Conservation (phyloP, 202 grass and related monocot species). For the Dendrocalamus latiflorus region DNA sequence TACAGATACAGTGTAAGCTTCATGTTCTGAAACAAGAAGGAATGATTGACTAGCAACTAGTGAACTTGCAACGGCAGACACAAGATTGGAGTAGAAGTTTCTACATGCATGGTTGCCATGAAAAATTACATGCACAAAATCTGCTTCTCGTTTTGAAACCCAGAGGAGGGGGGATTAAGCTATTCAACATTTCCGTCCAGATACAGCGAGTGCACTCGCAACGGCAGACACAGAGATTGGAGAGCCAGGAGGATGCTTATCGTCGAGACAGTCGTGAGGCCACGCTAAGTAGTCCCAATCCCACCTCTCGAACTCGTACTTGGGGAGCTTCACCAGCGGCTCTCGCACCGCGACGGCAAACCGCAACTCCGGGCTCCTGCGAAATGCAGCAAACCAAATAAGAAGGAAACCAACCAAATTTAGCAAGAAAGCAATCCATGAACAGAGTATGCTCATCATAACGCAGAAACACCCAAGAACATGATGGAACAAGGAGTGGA, state of each 20-base stretch:
- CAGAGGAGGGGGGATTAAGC: background rate
- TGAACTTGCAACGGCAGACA: too few relatives aligned
- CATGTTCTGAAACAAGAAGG: too few relatives aligned
- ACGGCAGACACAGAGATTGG: background rate
- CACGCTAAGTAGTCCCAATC: slow-evolving; percentile 62
- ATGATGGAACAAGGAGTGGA: background rate
- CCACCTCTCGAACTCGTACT: slow-evolving; percentile 59
- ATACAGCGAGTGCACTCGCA: background rate
- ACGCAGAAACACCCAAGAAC: background rate
- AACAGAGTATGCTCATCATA: background rate
- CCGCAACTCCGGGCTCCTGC: slow-evolving; percentile 26
- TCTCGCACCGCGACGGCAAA: slow-evolving; percentile 51
- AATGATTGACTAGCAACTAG: too few relatives aligned
- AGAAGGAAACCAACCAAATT: background rate
- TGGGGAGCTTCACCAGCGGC: slow-evolving; percentile 64
- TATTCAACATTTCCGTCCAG: slow-evolving; percentile 12
- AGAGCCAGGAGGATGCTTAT: background rate
- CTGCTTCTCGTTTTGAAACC: too few relatives aligned
- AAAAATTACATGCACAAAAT: too few relatives aligned
- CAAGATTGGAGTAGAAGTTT: too few relatives aligned
- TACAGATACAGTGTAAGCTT: too few relatives aligned
- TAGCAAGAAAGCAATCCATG: background rate
- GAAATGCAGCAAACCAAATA: background rate
- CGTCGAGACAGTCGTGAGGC: slow-evolving; percentile 65
- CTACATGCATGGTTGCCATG: too few relatives aligned